Percentiles rank a stretch among this genome's conserved stretches.
These are phyloP conservation scores for Zizania latifolia DNA, from an alignment of 176 grass and related monocot species.

Conservation along the genomic window DNA sequence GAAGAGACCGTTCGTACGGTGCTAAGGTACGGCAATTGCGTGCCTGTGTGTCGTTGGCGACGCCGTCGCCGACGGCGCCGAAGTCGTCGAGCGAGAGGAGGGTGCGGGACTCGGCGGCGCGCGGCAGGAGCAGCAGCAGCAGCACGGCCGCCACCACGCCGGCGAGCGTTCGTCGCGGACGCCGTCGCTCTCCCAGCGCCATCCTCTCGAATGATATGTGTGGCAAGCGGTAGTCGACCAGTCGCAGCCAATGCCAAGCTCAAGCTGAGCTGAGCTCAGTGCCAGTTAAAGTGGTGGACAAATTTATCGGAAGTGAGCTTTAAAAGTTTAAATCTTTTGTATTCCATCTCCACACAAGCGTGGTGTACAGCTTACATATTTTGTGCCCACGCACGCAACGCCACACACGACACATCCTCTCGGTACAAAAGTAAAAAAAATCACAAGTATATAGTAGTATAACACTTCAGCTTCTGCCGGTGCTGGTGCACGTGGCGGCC, in stretches of 20 bases:
- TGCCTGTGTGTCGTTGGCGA: slow-evolving; percentile 48
- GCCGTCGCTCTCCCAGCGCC: not conserved
- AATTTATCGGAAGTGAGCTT: no score
- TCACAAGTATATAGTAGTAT: no score
- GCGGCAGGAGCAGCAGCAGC: not conserved
- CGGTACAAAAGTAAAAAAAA: no score
- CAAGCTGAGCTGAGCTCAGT: no score
- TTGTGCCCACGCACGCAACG: not conserved
- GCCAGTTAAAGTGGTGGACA: no score
- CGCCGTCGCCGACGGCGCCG: slow-evolving; percentile 61
- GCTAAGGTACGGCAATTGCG: not conserved
- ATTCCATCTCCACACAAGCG: not conserved
- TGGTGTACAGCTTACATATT: not conserved
- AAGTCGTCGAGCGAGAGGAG: slow-evolving; percentile 56
- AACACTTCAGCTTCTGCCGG: not conserved
- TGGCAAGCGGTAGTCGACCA: no score
- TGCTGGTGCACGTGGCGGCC: not conserved
- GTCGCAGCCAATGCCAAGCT: no score
- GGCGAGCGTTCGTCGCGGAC: not conserved
- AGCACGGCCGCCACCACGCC: not conserved
- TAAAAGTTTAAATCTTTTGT: no score
- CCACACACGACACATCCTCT: no score
- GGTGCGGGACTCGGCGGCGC: slow-evolving; percentile 7
- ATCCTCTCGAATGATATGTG: not conserved
- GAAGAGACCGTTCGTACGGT: not conserved